phyloP scores from a whole-genome alignment of 164 flowering plant species.

The Annona squamosa region DNA sequence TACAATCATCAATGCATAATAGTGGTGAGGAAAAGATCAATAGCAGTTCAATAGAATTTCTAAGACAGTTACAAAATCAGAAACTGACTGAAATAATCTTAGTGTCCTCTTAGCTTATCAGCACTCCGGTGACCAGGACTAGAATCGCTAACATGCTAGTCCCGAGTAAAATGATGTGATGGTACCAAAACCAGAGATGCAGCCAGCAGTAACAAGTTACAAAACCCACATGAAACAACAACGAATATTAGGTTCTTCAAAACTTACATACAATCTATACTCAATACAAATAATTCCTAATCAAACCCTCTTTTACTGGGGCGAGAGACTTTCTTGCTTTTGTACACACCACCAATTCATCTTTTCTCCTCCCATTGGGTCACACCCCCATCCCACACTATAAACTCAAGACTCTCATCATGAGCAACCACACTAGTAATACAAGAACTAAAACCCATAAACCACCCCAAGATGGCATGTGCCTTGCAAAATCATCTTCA shows the following conservation, averaged over 20 bases:
- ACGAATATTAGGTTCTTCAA: background rate
- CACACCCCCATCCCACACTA: background rate
- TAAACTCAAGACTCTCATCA: conserved; percentile 10
- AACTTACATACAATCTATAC: conserved; percentile 9
- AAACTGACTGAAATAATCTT: too few species aligned
- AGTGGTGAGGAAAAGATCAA: too few species aligned
- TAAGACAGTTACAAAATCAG: too few species aligned
- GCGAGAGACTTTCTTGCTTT: background rate
- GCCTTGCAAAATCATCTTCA: conserved; percentile 15
- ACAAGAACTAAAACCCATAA: conserved; percentile 12
- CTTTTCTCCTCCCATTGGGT: background rate
- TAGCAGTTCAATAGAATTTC: too few species aligned
- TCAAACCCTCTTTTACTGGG: background rate
- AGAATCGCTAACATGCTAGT: too few species aligned
- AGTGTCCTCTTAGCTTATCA: too few species aligned
- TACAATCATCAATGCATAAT: too few species aligned
- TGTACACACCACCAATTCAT: conserved; percentile 4
- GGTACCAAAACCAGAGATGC: background rate
- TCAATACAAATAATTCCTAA: background rate
- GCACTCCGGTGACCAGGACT: too few species aligned
- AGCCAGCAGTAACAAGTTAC: background rate
- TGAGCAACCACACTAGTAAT: background rate
- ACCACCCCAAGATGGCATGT: conserved; percentile 4
- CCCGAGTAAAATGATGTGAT: background rate
- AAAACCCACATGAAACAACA: conserved; percentile 3